A percentile compares a stretch with the other conserved stretches of the same genome.
phyloP scores from a whole-genome alignment of 106 monocot species.

The Alisma plantagoaquatica region DNA sequence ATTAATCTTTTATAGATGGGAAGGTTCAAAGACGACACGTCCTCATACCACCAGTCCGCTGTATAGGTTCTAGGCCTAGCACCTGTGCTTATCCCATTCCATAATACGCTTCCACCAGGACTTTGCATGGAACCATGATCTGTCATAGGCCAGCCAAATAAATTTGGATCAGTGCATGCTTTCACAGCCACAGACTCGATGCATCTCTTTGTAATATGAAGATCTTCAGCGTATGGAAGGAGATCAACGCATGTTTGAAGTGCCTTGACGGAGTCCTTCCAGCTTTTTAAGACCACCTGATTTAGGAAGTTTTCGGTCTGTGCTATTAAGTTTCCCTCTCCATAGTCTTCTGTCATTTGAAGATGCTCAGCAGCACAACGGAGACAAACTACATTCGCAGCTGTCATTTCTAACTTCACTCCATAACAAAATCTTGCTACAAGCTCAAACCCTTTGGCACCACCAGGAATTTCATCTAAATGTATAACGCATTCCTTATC shows the following conservation, averaged over 20 bases:
- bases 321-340: constrained; percentile 24
- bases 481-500: background rate
- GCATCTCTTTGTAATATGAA: constrained; percentile 26
- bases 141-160: constrained; percentile 52
- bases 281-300: constrained; percentile 27
- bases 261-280: constrained; percentile 42
- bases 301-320: constrained; percentile 22
- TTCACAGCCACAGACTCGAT: constrained; percentile 26
- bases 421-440: constrained; percentile 49
- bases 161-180: constrained; percentile 41
- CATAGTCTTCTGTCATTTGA: constrained; percentile 51
- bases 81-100: constrained; percentile 64
- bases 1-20: constrained; percentile 31
- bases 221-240: constrained; percentile 22
- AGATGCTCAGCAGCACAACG: constrained; percentile 33
- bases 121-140: constrained; percentile 42
- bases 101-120: constrained; percentile 57
- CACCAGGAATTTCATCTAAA: constrained; percentile 34
- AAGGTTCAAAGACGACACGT: constrained; percentile 29
- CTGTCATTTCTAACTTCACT: constrained; percentile 18
- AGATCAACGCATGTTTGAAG: constrained; percentile 25
- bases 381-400: constrained; percentile 26
- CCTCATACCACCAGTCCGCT: constrained; percentile 61
- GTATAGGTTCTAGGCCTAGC: constrained; percentile 20
- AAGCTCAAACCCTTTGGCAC: constrained; percentile 30